Evolutionary conservation across 2,329 filamentous ascomycete genomes (phyloP).

Genomic region (Dryadomyces quercus-mongolicae): DNA sequence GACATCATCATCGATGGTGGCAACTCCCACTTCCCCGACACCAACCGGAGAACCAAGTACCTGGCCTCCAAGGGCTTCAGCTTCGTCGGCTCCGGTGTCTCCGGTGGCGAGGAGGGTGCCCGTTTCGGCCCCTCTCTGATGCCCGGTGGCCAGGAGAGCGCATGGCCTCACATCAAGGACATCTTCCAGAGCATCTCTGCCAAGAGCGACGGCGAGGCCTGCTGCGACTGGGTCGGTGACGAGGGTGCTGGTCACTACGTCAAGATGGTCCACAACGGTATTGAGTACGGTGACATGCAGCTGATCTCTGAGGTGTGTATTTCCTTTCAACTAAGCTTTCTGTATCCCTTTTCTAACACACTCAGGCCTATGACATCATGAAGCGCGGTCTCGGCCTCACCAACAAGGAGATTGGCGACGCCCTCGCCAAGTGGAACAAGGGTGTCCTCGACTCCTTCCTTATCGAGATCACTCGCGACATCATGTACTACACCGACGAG

Average conservation of each 20-base stretch:
- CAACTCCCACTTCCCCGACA: slow-evolving; percentile 98
- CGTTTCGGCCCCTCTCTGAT: slow-evolving; percentile 95
- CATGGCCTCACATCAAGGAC: slow-evolving; percentile 97
- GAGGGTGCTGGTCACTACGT: slow-evolving; percentile 99
- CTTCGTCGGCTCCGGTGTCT: slow-evolving; percentile 95
- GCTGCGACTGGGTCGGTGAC: slow-evolving; percentile 99
- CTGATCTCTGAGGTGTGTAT: slow-evolving; percentile 85
- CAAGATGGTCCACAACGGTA: slow-evolving; percentile 99
- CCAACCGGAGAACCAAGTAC: slow-evolving; percentile 92
- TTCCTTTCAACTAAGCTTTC: slow-evolving; percentile 1
- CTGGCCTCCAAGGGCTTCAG: slow-evolving; percentile 76
- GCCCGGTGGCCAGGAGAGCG: slow-evolving; percentile 97
- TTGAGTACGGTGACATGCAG: slow-evolving; percentile 99
- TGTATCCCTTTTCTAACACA: neutral
- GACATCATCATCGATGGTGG: slow-evolving; percentile 99
- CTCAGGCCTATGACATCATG: slow-evolving; percentile 98
- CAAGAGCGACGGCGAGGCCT: slow-evolving; percentile 93
- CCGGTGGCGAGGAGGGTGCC: slow-evolving; percentile 98
- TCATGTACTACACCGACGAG: slow-evolving; percentile 96
- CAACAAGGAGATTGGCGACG: slow-evolving; percentile 91
- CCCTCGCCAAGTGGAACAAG: slow-evolving; percentile 94
- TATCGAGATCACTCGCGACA: slow-evolving; percentile 97
- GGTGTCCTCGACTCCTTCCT: slow-evolving; percentile 98
- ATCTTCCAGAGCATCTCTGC: slow-evolving; percentile 96
- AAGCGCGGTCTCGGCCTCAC: slow-evolving; percentile 88